Percentiles rank a stretch among this genome's conserved stretches.
Conservation (phyloP, 2,329 filamentous ascomycete genomes). For the Stagonosporopsis tanaceti region DNA sequence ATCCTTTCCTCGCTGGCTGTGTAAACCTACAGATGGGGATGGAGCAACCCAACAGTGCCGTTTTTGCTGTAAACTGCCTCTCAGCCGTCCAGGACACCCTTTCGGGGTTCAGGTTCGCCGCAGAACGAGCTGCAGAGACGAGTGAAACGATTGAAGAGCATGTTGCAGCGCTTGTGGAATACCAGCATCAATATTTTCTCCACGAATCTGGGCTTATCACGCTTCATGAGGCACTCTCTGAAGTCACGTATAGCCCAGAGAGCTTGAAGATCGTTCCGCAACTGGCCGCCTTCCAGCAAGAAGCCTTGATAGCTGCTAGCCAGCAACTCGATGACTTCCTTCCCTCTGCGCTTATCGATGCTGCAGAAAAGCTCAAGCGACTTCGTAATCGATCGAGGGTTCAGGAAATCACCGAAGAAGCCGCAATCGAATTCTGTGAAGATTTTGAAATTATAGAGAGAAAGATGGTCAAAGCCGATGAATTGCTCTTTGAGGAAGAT, state of each 20-base stretch:
- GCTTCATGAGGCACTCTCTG: slow-evolving; percentile 67
- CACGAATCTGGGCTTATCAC: slow-evolving; percentile 75
- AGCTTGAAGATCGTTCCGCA: slow-evolving; percentile 64
- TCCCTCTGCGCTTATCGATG: slow-evolving; percentile 91
- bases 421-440: slow-evolving; percentile 81
- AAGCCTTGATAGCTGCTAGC: slow-evolving; percentile 70
- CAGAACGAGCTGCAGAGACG: slow-evolving; percentile 63
- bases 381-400: slow-evolving; percentile 77
- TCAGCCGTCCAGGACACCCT: slow-evolving; percentile 66
- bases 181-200: slow-evolving; percentile 77
- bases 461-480: slow-evolving; percentile 67
- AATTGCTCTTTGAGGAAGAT: slow-evolving; percentile 51
- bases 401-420: slow-evolving; percentile 80
- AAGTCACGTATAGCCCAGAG: slow-evolving; percentile 52
- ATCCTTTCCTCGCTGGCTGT: slow-evolving; percentile 83
- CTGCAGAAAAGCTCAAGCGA: slow-evolving; percentile 78
- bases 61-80: slow-evolving; percentile 79
- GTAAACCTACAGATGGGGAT: slow-evolving; percentile 72
- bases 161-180: slow-evolving; percentile 66
- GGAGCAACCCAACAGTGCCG: slow-evolving; percentile 65
- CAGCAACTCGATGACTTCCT: slow-evolving; percentile 88
- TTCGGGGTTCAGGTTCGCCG: slow-evolving; percentile 69
- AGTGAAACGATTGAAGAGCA: slow-evolving; percentile 64
- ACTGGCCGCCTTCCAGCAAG: slow-evolving; percentile 66
- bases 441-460: slow-evolving; percentile 79